Conservation (phyloP, 1,139 yeast genomes). For the Blastobotrys aristatus region DNA sequence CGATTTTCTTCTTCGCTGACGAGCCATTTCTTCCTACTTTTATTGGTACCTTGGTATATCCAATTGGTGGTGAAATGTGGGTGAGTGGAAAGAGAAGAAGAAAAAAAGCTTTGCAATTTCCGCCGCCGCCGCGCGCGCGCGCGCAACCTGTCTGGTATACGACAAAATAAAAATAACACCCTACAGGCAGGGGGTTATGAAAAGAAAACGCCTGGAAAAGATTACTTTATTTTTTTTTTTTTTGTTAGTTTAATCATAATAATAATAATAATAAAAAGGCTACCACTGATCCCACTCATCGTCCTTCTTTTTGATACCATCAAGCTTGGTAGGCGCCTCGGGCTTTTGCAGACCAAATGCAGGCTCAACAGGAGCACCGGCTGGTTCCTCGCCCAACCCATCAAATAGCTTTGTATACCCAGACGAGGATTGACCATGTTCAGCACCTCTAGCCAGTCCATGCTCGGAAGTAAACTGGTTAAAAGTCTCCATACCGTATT, state of each 20-base stretch:
- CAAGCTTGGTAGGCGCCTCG: constrained; percentile 50
- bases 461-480: constrained; percentile 49
- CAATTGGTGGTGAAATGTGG: too few relatives aligned
- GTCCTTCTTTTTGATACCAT: constrained; percentile 46
- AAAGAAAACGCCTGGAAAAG: too few relatives aligned
- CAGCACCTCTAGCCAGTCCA: constrained; percentile 6
- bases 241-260: neutral
- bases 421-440: constrained; percentile 27
- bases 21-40: too few relatives aligned
- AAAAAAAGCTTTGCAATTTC: too few relatives aligned
- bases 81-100: too few relatives aligned
- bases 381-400: constrained; percentile 41
- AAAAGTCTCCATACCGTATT: constrained; percentile 54
- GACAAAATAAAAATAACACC: too few relatives aligned
- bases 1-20: neutral
- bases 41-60: too few relatives aligned
- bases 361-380: constrained; percentile 42
- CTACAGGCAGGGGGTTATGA: too few relatives aligned
- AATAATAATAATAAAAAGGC: neutral
- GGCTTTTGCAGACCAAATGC: constrained; percentile 71
- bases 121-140: too few relatives aligned
- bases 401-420: constrained; percentile 51
- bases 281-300: constrained; percentile 44
- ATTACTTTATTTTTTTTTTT: neutral
- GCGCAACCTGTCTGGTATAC: too few relatives aligned